Conservation (phyloP, 768 basidiomycete species). For the Tylopilus intermedius region DNA sequence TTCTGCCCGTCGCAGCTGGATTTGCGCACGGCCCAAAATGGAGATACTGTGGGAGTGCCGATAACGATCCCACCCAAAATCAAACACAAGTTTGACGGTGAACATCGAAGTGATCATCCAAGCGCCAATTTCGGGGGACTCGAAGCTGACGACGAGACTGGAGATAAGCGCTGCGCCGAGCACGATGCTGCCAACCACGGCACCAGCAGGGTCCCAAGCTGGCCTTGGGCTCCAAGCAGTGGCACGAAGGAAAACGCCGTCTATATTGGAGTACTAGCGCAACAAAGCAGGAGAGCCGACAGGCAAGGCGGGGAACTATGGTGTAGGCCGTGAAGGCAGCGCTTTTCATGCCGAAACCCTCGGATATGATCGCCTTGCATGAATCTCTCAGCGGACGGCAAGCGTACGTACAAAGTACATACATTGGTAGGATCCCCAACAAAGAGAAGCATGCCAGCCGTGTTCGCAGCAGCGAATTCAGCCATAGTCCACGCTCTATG, state of each 20-base stretch:
- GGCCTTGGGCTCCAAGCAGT: conserved; percentile 46
- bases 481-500: too few relatives aligned
- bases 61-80: conserved; percentile 57
- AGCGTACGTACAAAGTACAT: too few relatives aligned
- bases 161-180: conserved; percentile 65
- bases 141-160: conserved; percentile 69
- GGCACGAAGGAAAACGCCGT: conserved; percentile 42
- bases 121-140: conserved; percentile 59
- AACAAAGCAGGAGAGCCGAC: conserved; percentile 56
- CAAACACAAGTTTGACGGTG: conserved; percentile 69
- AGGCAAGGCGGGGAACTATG: conserved; percentile 72
- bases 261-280: conserved; percentile 58
- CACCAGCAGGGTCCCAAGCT: conserved; percentile 69
- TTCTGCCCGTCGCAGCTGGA: conserved; percentile 28
- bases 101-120: conserved; percentile 85
- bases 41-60: conserved; percentile 29
- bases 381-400: too few relatives aligned
- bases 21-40: conserved; percentile 20
- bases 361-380: too few relatives aligned
- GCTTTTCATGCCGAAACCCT: conserved; percentile 36
- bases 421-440: too few relatives aligned
- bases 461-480: too few relatives aligned
- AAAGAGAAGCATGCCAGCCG: too few relatives aligned
- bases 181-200: conserved; percentile 64
- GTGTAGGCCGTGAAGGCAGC: conserved; percentile 78